Conservation (phyloP, 352 stramenopile genomes). For the Pythium volutum region DNA sequence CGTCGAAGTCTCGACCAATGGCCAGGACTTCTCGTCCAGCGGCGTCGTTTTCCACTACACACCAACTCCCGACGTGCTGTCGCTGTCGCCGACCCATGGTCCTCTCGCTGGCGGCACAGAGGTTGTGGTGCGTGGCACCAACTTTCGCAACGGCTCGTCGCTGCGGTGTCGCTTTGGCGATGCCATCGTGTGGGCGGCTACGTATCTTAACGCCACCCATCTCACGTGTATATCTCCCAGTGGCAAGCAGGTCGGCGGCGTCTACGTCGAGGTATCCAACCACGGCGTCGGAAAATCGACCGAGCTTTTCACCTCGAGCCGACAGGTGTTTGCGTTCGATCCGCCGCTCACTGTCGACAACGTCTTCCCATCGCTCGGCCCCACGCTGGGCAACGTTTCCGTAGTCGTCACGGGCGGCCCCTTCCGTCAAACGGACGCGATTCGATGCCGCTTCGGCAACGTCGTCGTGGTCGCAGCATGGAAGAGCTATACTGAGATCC, state of each 20-base stretch:
- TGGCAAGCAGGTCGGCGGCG: slow-evolving; percentile 26
- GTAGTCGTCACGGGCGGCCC: slow-evolving; percentile 80
- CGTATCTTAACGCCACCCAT: slow-evolving; percentile 59
- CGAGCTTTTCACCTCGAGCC: slow-evolving; percentile 38
- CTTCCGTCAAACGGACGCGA: slow-evolving; percentile 65
- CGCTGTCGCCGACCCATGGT: slow-evolving; percentile 67
- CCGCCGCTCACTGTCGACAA: slow-evolving; percentile 48
- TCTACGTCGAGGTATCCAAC: slow-evolving; percentile 72
- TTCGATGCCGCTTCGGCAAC: slow-evolving; percentile 86
- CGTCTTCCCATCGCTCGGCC: slow-evolving; percentile 76
- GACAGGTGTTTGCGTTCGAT: slow-evolving; percentile 82
- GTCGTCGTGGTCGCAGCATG: slow-evolving; percentile 63
- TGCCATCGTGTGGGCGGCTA: slow-evolving; percentile 36
- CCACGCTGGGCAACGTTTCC: slow-evolving; percentile 84
- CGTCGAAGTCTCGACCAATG: slow-evolving; percentile 88
- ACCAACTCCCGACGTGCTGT: slow-evolving; percentile 51
- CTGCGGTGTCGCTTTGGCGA: slow-evolving; percentile 71
- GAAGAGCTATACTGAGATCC: slow-evolving; percentile 63
- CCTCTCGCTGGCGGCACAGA: slow-evolving; percentile 79
- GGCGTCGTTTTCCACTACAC: slow-evolving; percentile 67
- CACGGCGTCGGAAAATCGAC: slow-evolving; percentile 36
- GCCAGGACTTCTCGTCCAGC: slow-evolving; percentile 63
- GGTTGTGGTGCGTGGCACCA: slow-evolving; percentile 65
- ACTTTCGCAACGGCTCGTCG: slow-evolving; percentile 70
- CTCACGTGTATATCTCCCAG: slow-evolving; percentile 74